phyloP scores from a whole-genome alignment of 345 rosid species.

The Salix udensis region DNA sequence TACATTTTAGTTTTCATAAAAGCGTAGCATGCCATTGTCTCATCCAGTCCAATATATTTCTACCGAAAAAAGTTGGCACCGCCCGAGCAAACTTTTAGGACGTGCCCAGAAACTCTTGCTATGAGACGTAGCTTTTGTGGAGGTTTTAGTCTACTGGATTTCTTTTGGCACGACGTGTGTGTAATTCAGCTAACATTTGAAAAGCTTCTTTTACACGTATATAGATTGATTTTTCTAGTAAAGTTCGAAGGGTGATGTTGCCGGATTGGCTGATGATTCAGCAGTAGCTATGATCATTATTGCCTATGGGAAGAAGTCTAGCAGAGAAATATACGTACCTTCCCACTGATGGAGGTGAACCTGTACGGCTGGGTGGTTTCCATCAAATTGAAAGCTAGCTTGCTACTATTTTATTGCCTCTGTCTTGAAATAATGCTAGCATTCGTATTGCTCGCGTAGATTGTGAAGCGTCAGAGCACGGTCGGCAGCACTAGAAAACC shows the following conservation, averaged over 20 bases:
- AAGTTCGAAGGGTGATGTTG: constrained; percentile 15
- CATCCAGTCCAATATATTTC: neutral
- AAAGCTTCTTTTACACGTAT: neutral
- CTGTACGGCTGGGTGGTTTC: neutral
- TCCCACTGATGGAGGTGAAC: neutral
- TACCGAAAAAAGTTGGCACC: neutral
- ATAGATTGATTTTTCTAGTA: neutral
- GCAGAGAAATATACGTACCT: neutral
- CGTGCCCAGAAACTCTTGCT: constrained; percentile 9
- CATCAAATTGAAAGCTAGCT: neutral
- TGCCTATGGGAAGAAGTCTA: neutral
- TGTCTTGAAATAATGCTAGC: no score
- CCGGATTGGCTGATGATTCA: neutral
- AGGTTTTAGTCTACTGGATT: neutral
- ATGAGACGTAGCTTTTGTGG: neutral
- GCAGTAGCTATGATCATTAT: neutral
- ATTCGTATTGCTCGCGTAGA: no score
- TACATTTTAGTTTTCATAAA: neutral
- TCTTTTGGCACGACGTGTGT: neutral
- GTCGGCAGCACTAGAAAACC: no score
- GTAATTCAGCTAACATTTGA: constrained; percentile 15
- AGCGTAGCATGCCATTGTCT: constrained; percentile 17
- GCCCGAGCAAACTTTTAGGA: constrained; percentile 1
- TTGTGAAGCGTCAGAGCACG: no score
- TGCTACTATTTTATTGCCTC: no score